phyloP scores from a whole-genome alignment of 2,329 filamentous ascomycete genomes.

The Endoconidiophora polonica region DNA sequence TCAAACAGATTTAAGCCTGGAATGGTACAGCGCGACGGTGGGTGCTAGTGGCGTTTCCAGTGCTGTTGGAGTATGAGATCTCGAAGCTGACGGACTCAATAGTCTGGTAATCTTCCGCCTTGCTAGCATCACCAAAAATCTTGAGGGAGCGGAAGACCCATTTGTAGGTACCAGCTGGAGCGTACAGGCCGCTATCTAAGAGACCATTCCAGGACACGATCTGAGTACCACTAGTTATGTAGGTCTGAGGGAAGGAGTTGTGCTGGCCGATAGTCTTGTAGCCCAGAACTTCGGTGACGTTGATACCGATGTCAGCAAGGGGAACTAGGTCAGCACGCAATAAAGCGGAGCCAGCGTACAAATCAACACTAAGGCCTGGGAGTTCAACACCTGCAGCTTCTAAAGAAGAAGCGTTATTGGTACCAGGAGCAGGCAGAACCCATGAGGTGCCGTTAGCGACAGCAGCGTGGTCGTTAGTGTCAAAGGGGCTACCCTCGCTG shows the following conservation, averaged over 20 bases:
- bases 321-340: conserved; percentile 23
- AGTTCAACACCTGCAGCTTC: conserved; percentile 14
- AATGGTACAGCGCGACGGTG: neutral
- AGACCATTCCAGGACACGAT: conserved; percentile 28
- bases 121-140: conserved; percentile 31
- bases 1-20: neutral
- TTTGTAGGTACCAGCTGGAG: conserved; percentile 32
- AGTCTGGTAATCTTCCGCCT: conserved; percentile 30
- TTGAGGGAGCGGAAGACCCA: conserved; percentile 31
- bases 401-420: conserved; percentile 4
- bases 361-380: conserved; percentile 21
- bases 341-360: conserved; percentile 25
- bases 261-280: conserved; percentile 27
- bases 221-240: conserved; percentile 16
- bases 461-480: conserved; percentile 17
- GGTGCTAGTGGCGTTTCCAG: neutral
- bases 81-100: conserved; percentile 26
- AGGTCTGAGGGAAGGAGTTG: conserved; percentile 23
- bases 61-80: conserved; percentile 25
- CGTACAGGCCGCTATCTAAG: conserved; percentile 30
- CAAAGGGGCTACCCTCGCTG: conserved; percentile 13
- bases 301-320: neutral
- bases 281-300: conserved; percentile 21
- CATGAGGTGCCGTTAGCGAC: conserved; percentile 21
- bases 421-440: conserved; percentile 6